Evolutionary conservation across 768 basidiomycete species (phyloP).

Genomic region (Boletus rubescentipes): DNA sequence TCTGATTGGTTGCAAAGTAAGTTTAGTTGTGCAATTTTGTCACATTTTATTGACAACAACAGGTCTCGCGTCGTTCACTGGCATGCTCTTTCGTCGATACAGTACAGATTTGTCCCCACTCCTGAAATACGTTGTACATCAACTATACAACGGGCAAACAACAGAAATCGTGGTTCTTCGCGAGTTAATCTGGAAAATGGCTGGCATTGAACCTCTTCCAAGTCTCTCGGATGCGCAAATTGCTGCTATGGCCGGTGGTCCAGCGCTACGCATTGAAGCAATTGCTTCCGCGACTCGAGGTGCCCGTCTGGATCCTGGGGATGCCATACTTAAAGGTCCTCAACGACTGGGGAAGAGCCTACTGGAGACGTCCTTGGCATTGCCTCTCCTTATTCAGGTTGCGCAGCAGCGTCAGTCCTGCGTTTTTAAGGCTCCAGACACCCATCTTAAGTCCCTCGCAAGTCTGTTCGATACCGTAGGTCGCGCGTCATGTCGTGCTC

Average conservation of each 20-base stretch:
- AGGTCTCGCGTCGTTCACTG: constrained; percentile 93
- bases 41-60: constrained; percentile 19
- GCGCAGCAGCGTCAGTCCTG: constrained; percentile 90
- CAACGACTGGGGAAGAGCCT: constrained; percentile 64
- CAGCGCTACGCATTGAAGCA: constrained; percentile 82
- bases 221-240: constrained; percentile 89
- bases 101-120: constrained; percentile 80
- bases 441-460: constrained; percentile 83
- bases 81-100: constrained; percentile 87
- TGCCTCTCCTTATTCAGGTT: constrained; percentile 88
- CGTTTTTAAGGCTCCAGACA: constrained; percentile 69
- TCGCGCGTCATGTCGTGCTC: constrained; percentile 22
- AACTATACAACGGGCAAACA: constrained; percentile 77
- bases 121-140: constrained; percentile 88
- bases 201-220: constrained; percentile 87
- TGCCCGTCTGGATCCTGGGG: constrained; percentile 64
- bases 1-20: constrained; percentile 91
- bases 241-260: constrained; percentile 87
- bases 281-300: constrained; percentile 79
- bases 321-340: constrained; percentile 63
- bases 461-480: constrained; percentile 87
- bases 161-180: constrained; percentile 90
- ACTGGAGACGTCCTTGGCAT: constrained; percentile 69
- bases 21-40: constrained; percentile 33
- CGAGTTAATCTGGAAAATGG: constrained; percentile 94